phyloP scores from a whole-genome alignment of 225 moss, liverwort and hornwort species.

The Antitrichia curtipendula region DNA sequence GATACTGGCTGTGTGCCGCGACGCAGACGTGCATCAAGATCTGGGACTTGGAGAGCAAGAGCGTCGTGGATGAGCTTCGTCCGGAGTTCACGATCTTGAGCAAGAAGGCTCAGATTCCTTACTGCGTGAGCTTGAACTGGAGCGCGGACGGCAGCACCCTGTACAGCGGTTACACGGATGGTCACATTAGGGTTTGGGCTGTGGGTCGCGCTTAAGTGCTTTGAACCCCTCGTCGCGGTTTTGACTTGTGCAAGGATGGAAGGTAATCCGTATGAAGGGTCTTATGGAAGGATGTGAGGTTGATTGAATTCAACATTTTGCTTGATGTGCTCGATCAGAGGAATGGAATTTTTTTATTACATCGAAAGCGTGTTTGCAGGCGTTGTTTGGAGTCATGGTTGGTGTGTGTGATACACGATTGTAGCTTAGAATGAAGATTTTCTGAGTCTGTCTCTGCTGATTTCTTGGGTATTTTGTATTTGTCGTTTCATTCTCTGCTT shows the following conservation, averaged over 20 bases:
- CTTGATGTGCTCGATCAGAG: not conserved
- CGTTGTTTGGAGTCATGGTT: not conserved
- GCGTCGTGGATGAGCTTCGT: slow-evolving; percentile 80
- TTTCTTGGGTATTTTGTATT: not conserved
- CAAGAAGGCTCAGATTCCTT: slow-evolving; percentile 92
- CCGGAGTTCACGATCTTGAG: slow-evolving; percentile 62
- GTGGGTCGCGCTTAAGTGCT: slow-evolving; percentile 55
- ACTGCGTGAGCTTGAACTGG: slow-evolving; percentile 86
- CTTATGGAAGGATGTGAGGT: not conserved
- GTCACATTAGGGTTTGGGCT: slow-evolving; percentile 89
- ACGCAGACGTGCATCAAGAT: slow-evolving; percentile 95
- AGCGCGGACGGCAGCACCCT: slow-evolving; percentile 86
- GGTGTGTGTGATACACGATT: too few relatives aligned
- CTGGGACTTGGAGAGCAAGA: slow-evolving; percentile 99
- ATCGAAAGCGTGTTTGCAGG: not conserved
- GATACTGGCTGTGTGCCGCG: slow-evolving; percentile 96
- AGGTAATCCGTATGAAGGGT: not conserved
- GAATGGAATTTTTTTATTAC: not conserved
- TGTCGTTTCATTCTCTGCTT: too few relatives aligned
- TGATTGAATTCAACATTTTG: not conserved
- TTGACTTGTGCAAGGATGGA: not conserved
- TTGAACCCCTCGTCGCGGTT: not conserved
- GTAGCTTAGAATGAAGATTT: too few relatives aligned
- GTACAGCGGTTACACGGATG: slow-evolving; percentile 90
- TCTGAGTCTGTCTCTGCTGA: not conserved